Base-by-base conservation (phyloP, 768 basidiomycete species). In the Tylopilus balloui region DNA sequence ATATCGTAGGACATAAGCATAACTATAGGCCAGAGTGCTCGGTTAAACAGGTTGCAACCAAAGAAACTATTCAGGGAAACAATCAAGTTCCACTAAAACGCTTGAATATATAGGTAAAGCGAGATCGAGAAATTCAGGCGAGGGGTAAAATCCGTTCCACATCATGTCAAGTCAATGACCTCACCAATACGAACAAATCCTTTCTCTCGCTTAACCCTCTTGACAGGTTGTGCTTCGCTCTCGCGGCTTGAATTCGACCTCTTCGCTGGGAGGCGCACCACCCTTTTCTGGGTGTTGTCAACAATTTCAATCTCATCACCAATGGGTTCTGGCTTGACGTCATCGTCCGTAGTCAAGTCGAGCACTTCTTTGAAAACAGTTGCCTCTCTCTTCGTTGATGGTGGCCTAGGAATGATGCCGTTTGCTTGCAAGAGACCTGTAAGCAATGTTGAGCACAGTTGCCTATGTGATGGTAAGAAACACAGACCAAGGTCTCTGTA, bases 81-180 rank as follows among this genome's bases (percentile, higher is more conserved):
- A 38, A 28, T 21, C 29, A 6, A 10, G 21, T n/a, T 48, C 3
- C 15, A 24, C 12, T 20, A 13, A 9, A 6, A 27, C 17, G 3
- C 9, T 12, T 6, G 13, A 1, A 34, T n/a, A 15, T 15, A 31
- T 6, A 29, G 7, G 29, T 31, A 35, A 17, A 17, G 15, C 14
- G 12, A 19, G 21, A 4, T 31, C 20, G 15, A 32, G 39, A 15
- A 13, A 24, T 23, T 41, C 27, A 36, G 35, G 35, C n/a, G 6
- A 36, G 11, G 21, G 7, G 45, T 5, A 37, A 27, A 40, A n/a
- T 15, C 13, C n/a, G 12, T 37, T 17, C 15, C 37, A 45, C 14
- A 20, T 64, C 55, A 66, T 31, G 65, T 69, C 53, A 67, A 41
- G 44, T 69, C 65, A 36, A 67, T 67, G 32, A 69, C 50, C 28